Evolutionary conservation across 1,284 basidiomycete species (phyloP).

Genomic region (Irpex sp.): DNA sequence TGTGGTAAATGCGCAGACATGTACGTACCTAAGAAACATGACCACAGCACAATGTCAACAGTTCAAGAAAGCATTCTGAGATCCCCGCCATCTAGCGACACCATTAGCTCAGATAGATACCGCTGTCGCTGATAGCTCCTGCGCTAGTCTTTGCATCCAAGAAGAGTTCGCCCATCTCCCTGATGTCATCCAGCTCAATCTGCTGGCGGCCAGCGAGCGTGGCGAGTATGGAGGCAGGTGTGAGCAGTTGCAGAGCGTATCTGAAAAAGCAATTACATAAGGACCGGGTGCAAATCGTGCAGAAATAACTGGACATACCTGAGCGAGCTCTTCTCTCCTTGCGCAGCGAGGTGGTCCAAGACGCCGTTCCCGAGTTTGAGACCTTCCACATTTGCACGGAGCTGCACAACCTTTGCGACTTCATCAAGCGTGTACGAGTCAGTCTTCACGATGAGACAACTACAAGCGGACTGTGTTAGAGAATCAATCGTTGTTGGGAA

Average conservation of each 20-base stretch:
- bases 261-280: constrained; percentile 31
- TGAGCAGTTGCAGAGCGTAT: constrained; percentile 89
- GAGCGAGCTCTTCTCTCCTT: constrained; percentile 82
- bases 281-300: background rate
- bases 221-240: constrained; percentile 89
- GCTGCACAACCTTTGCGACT: constrained; percentile 81
- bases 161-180: constrained; percentile 91
- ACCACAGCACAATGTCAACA: no score
- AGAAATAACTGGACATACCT: constrained; percentile 53
- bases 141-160: constrained; percentile 87
- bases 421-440: constrained; percentile 81
- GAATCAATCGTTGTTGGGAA: constrained; percentile 2
- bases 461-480: constrained; percentile 22
- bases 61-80: no score
- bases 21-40: no score
- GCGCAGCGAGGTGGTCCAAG: constrained; percentile 74
- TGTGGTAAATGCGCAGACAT: no score
- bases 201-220: constrained; percentile 72
- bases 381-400: constrained; percentile 85
- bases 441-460: constrained; percentile 96
- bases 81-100: background rate
- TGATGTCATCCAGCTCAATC: constrained; percentile 83
- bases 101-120: constrained; percentile 2
- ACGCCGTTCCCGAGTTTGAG: constrained; percentile 76
- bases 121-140: constrained; percentile 37